Evolutionary conservation across 805 yeast species (phyloP).

Genomic region (Starmera quercuum): DNA sequence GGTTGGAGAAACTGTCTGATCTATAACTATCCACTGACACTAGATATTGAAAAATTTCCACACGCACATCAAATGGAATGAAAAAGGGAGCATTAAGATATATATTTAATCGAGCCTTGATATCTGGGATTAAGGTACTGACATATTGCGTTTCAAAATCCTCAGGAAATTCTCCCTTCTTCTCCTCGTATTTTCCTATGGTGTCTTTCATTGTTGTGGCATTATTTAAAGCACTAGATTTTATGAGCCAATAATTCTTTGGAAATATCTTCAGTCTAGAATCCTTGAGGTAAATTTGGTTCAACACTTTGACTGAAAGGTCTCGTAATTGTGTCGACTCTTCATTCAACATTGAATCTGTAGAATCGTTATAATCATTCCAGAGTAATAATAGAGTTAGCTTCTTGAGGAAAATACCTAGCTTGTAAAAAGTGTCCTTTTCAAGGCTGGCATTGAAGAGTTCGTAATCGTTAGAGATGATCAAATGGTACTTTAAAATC

Average conservation of each 20-base stretch:
- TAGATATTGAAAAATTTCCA: constrained; percentile 58
- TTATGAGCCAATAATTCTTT: constrained; percentile 46
- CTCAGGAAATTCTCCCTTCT: constrained; percentile 12
- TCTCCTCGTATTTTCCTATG: constrained; percentile 42
- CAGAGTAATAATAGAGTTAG: constrained; percentile 36
- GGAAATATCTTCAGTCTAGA: constrained; percentile 49
- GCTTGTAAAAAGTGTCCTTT: constrained; percentile 25
- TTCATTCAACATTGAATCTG: not conserved
- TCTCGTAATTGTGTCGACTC: constrained; percentile 1
- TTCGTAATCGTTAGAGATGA: constrained; percentile 61
- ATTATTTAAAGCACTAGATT: too few species aligned
- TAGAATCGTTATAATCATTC: too few species aligned
- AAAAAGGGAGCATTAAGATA: constrained; percentile 69
- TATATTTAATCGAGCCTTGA: constrained; percentile 35
- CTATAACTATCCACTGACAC: constrained; percentile 44
- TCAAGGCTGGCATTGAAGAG: constrained; percentile 36
- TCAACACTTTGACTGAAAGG: constrained; percentile 32
- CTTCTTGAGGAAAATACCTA: constrained; percentile 4
- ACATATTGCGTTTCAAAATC: constrained; percentile 12
- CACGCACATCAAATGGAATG: constrained; percentile 69
- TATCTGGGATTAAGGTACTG: constrained; percentile 7
- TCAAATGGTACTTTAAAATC: constrained; percentile 56
- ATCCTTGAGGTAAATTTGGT: constrained; percentile 61
- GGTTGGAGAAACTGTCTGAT: constrained; percentile 12
- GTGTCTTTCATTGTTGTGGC: too few species aligned